Conservation (phyloP, 1,284 basidiomycete species). For the Tilletia horrida region DNA sequence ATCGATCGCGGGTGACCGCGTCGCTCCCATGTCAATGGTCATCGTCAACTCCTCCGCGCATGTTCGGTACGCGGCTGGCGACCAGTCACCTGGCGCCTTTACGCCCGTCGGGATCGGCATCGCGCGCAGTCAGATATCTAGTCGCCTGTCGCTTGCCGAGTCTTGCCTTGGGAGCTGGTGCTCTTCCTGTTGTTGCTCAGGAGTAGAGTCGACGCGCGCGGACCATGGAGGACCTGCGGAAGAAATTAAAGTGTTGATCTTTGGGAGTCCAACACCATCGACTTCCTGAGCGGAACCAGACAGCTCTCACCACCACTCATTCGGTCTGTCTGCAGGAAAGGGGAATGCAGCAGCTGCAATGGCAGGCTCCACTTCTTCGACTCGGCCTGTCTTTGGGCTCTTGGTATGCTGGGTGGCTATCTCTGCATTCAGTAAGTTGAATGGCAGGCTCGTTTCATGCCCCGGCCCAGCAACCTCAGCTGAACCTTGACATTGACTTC, state of each 20-base stretch:
- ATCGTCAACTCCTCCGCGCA: constrained; percentile 49
- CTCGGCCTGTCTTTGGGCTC: neutral
- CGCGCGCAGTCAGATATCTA: neutral
- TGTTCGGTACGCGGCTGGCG: constrained; percentile 51
- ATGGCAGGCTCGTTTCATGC: constrained; percentile 15
- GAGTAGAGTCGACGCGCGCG: too few species aligned
- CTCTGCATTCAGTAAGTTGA: constrained; percentile 31
- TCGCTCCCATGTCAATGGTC: constrained; percentile 48
- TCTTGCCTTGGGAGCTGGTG: too few species aligned
- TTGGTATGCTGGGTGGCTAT: constrained; percentile 35
- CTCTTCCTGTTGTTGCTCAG: too few species aligned
- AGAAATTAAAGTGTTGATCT: too few species aligned
- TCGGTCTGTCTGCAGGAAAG: too few species aligned
- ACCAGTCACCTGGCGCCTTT: constrained; percentile 53
- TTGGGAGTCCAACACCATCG: too few species aligned
- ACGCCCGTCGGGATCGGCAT: constrained; percentile 14
- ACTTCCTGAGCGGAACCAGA: too few species aligned
- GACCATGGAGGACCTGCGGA: too few species aligned
- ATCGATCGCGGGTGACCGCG: constrained; percentile 67
- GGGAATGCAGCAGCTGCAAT: neutral
- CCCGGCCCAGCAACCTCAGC: constrained; percentile 11
- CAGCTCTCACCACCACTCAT: too few species aligned
- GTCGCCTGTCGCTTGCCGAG: too few species aligned
- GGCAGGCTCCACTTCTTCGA: neutral
- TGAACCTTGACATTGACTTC: neutral